phyloP scores from a whole-genome alignment of 2,329 filamentous ascomycete genomes.

The Cladosporium sp. region DNA sequence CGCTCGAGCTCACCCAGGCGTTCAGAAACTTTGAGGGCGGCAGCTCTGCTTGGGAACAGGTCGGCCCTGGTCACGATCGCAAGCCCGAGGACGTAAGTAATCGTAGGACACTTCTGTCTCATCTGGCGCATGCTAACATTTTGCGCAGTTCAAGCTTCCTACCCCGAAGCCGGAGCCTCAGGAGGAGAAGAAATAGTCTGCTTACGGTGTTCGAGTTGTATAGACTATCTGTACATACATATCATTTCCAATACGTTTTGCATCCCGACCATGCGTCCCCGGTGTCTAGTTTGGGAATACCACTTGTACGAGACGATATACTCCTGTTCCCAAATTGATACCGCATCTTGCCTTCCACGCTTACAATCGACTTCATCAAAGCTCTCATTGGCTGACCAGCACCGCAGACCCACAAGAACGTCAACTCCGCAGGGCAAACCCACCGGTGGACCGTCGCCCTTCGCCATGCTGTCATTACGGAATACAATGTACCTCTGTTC shows the following conservation, averaged over 20 bases:
- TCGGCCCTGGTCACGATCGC: slow-evolving; percentile 67
- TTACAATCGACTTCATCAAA: neutral
- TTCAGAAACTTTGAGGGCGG: slow-evolving; percentile 95
- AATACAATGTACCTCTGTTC: neutral
- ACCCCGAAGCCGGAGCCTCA: slow-evolving; percentile 93
- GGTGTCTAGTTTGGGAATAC: too few relatives aligned
- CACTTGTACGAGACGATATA: too few relatives aligned
- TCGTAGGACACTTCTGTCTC: neutral
- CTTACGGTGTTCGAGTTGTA: slow-evolving; percentile 16
- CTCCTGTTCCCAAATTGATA: too few relatives aligned
- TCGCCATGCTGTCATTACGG: neutral
- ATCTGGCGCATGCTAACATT: slow-evolving; percentile 10
- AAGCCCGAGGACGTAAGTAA: slow-evolving; percentile 65
- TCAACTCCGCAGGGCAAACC: neutral
- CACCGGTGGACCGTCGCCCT: neutral
- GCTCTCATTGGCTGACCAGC: neutral
- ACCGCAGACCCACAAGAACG: too few relatives aligned
- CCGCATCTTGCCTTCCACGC: neutral
- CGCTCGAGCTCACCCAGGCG: slow-evolving; percentile 95
- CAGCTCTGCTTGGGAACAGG: slow-evolving; percentile 59
- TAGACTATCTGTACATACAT: slow-evolving; percentile 35
- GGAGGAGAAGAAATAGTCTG: slow-evolving; percentile 80
- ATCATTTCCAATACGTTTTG: slow-evolving; percentile 4
- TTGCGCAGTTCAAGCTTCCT: slow-evolving; percentile 75
- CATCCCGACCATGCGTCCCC: neutral